Evolutionary conservation across 2,329 filamentous ascomycete genomes (phyloP), one percentile per base, ranked within the genome.

Genomic region (Ascocoryne sarcoides): DNA sequence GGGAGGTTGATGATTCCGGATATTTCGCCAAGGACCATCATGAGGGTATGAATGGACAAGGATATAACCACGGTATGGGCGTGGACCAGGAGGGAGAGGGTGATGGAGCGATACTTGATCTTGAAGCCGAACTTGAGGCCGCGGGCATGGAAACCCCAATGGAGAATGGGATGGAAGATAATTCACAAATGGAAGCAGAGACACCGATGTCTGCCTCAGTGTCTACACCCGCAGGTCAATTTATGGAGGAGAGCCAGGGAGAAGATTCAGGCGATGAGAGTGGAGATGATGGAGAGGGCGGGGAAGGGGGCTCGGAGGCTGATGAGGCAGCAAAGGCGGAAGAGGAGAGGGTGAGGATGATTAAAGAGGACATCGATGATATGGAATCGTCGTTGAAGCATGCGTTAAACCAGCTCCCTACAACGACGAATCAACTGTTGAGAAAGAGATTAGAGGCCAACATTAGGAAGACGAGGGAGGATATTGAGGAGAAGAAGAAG

Each of bases 351-450:
- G 57, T 65, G 17, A 64, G 67, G 32, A 65, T 68, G 45, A 58
- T 68, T 19, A 61, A 63, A 36, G 69, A 71, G 42, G 71, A 77
- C 56, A 72, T 78, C 38, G 65, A 64, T 4, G 73, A 76, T 52
- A 50, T 77, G 47, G 65, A 75, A 55, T 62, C 64, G 34, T 65
- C 70, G 44, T 65, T 76, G 30, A 61, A 62, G 30, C 57, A 61
- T 18, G 63, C 64, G 15, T 59, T 65, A 19, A 58, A 56, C 33
- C 60, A 65, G 38, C 61, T 65, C 46, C 63, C 67, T 33, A 62
- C 61, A 19, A 61, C 66, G 45, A 59, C 55, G 15, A 74, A 74
- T 44, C 57, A 57, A 10, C 62, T 77, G 44, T 60, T 75, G 48
- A 68, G 65, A 56, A 61, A 65, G 47, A 62, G 72, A 41, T 58